Evolutionary conservation across 1,284 basidiomycete species (phyloP).

Genomic region (Leccinum griseonigrum): DNA sequence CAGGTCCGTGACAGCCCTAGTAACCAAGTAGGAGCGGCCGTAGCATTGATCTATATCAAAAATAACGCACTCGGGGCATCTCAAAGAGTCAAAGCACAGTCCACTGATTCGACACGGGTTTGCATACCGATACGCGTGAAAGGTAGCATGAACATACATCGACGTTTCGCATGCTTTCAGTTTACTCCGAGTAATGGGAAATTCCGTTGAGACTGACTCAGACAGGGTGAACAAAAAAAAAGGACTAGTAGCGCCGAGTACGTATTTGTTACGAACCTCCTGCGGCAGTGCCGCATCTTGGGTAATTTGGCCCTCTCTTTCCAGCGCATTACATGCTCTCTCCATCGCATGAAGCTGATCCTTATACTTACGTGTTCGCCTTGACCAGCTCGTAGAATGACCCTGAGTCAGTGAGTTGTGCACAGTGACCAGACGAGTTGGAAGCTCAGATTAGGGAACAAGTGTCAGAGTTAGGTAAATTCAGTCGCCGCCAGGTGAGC

Average conservation of each 20-base stretch:
- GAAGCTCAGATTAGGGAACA: not conserved
- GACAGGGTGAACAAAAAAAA: not conserved
- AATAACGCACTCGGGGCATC: not conserved
- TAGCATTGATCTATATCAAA: not conserved
- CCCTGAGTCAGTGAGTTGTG: not conserved
- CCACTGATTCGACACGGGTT: not conserved
- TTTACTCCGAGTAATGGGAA: not conserved
- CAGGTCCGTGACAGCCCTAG: not conserved
- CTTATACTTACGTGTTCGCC: not conserved
- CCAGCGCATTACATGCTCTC: not conserved
- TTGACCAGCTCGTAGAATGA: not conserved
- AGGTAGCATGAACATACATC: too few relatives aligned
- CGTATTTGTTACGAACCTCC: not conserved
- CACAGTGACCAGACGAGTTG: not conserved
- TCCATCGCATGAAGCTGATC: not conserved
- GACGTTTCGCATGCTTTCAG: not conserved
- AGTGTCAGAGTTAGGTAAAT: not conserved
- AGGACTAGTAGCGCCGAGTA: not conserved
- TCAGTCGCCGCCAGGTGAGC: not conserved
- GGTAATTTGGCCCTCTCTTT: not conserved
- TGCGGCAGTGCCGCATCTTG: not conserved
- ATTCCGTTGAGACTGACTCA: not conserved
- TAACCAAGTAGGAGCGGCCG: not conserved
- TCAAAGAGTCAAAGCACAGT: not conserved
- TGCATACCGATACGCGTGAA: not conserved